Evolutionary conservation across 371 early-diverging fungal genomes (phyloP), one percentile per base, ranked within the genome.

Genomic region (Apophysomyces trapeziformis): DNA sequence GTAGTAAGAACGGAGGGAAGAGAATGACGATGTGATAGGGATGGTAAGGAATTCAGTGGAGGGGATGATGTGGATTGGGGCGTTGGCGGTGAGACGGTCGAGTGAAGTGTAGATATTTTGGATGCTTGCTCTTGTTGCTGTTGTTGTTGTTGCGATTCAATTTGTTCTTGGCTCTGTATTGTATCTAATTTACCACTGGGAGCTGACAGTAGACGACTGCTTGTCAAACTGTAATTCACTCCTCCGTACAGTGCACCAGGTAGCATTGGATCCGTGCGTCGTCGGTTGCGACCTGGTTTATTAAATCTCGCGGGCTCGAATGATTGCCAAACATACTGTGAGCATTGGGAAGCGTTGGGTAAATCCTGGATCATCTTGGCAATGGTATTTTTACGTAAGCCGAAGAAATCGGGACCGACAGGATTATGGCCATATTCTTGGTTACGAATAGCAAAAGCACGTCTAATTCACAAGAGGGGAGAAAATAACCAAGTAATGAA

Each of bases 391-490:
- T 94, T 91, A 32, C 95, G 85, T 60, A 96, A 86, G 0, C 96
- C 97, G 79, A 92, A 96, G 70, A 90, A 95, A 68, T 97, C 97
- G 1, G 96, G 96, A 1, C 97, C 97, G 0, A 92, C 92, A 5
- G 93, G 92, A 41, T 92, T 90, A 58, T 92, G 92, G 14, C 91
- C 89, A 72, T 91, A 90, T 58, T 91, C 92, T 47, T 89, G 87
- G 58, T 93, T 90, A 7, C 94, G 88, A 54, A 96, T 86, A 16
- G 86, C 84, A 70, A 83, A 83, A 13, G 83, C 83, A 8, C 79
- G 77, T 68, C 77, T 73, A 67, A 43, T 64, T 36, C 61, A 18
- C 37, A 12, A 26, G 12, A 32, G 7, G 60, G 38, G 50, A 4
- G 39, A 26, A 13, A 14, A 39, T 63, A 26, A 47, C 32, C 36